These are phyloP conservation scores for Trypanosoma lewisi DNA, from an alignment of 208 protist species.

Conservation along the genomic window DNA sequence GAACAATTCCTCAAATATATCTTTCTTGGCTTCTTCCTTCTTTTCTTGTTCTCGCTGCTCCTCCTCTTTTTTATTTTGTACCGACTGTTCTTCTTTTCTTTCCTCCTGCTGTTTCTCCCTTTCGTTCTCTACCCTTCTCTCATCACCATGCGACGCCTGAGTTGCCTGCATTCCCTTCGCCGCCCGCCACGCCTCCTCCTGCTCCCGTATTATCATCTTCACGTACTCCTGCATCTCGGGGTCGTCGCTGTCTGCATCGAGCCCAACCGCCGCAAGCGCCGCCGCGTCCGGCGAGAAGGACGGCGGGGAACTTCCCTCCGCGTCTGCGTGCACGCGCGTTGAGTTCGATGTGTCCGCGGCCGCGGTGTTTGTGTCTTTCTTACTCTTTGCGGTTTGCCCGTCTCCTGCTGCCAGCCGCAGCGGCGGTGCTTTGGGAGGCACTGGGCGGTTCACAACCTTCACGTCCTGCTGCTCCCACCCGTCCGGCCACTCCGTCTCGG, in stretches of 20 bases:
- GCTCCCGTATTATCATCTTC: slow-evolving; percentile 61
- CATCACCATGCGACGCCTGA: slow-evolving; percentile 3
- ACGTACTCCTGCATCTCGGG: slow-evolving; percentile 54
- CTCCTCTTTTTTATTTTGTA: background rate
- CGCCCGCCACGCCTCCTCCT: slow-evolving; percentile 60
- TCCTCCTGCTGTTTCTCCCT: background rate
- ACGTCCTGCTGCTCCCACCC: slow-evolving; percentile 89
- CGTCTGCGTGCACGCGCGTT: background rate
- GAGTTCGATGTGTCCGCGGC: background rate
- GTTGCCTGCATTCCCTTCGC: slow-evolving; percentile 39
- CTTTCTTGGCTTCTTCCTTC: slow-evolving; percentile 10
- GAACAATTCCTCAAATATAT: slow-evolving; percentile 79
- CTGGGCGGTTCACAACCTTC: slow-evolving; percentile 64
- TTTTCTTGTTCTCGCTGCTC: background rate
- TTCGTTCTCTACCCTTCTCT: background rate
- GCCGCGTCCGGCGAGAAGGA: slow-evolving; percentile 40
- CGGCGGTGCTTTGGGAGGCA: slow-evolving; percentile 54
- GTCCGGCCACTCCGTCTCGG: slow-evolving; percentile 80
- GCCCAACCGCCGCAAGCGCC: slow-evolving; percentile 59
- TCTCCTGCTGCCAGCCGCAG: slow-evolving; percentile 15
- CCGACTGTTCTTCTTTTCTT: background rate
- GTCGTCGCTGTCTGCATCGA: slow-evolving; percentile 44
- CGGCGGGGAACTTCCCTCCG: background rate
- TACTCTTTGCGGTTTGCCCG: background rate
- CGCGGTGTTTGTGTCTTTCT: background rate